Percentiles rank a stretch among this genome's conserved stretches.
phyloP scores from a whole-genome alignment of 805 yeast species.

The Wickerhamomyces mucosus region DNA sequence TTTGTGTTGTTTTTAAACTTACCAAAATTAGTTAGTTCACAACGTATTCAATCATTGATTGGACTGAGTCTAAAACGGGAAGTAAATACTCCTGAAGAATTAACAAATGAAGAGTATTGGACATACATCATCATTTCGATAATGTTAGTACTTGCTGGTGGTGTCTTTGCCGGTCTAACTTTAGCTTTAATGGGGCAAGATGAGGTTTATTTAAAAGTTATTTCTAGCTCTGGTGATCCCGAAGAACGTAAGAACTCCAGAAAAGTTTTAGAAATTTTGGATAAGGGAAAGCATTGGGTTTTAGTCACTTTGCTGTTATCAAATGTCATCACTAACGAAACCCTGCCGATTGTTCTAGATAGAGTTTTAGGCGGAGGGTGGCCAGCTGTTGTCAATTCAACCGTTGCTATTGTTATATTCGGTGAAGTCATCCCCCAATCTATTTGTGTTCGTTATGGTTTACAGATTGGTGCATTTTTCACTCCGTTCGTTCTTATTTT shows the following conservation, averaged over 20 bases:
- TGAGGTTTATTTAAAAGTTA: constrained; percentile 86
- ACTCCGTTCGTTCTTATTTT: constrained; percentile 77
- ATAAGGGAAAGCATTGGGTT: constrained; percentile 92
- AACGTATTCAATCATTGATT: neutral
- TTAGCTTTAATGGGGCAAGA: constrained; percentile 97
- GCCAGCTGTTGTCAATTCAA: constrained; percentile 92
- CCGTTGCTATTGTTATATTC: constrained; percentile 84
- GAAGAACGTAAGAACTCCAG: constrained; percentile 59
- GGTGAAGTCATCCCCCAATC: constrained; percentile 97
- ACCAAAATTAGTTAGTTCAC: neutral
- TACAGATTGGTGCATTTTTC: constrained; percentile 82
- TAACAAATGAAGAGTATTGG: constrained; percentile 18
- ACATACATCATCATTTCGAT: constrained; percentile 36
- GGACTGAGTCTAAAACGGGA: constrained; percentile 1
- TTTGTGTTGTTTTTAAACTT: neutral
- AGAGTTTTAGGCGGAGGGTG: constrained; percentile 94
- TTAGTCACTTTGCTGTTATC: constrained; percentile 77
- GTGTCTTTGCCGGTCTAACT: constrained; percentile 92
- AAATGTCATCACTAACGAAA: constrained; percentile 89
- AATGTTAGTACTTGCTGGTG: constrained; percentile 63
- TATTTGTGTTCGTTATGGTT: constrained; percentile 84
- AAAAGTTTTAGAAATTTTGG: constrained; percentile 62
- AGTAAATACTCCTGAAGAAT: constrained; percentile 1
- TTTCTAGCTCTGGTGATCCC: constrained; percentile 76
- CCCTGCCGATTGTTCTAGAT: constrained; percentile 89